Conservation (phyloP, 176 grass and related monocot species). For the Oryza officinalis region DNA sequence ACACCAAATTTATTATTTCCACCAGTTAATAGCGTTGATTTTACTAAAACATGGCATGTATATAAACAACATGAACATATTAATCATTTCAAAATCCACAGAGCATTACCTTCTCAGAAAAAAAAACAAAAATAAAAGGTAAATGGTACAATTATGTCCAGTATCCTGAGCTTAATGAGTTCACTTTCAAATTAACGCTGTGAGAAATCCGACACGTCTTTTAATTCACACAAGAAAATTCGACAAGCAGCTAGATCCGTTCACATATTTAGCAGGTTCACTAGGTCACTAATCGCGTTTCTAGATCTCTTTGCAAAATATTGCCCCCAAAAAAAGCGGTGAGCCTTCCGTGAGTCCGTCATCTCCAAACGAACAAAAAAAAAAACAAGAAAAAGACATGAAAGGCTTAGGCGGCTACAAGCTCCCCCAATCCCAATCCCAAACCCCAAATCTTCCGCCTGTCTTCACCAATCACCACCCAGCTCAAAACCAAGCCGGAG, state of each 20-base stretch:
- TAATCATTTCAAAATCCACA: slow-evolving; percentile 34
- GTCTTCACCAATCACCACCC: background rate
- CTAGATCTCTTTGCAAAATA: background rate
- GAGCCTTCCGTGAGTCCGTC: too few species aligned
- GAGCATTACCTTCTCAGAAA: background rate
- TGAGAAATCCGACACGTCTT: background rate
- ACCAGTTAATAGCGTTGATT: slow-evolving; percentile 40
- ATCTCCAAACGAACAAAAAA: background rate
- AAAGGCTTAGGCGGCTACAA: background rate
- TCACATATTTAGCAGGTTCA: background rate
- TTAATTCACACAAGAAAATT: background rate
- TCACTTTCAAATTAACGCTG: background rate
- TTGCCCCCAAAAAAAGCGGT: background rate
- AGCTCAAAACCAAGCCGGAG: background rate
- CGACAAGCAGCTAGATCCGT: background rate
- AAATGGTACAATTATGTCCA: slow-evolving; percentile 20
- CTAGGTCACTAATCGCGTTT: background rate
- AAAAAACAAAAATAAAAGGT: background rate
- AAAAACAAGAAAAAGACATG: background rate
- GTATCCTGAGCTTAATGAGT: slow-evolving; percentile 4
- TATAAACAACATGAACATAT: slow-evolving; percentile 31
- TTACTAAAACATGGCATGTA: slow-evolving; percentile 56
- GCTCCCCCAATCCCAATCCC: background rate
- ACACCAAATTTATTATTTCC: slow-evolving; percentile 84
- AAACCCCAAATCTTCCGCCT: background rate